These are phyloP conservation scores for Cyclanthera cordifolia DNA, from an alignment of 306 rosid species.

Conservation along the genomic window DNA sequence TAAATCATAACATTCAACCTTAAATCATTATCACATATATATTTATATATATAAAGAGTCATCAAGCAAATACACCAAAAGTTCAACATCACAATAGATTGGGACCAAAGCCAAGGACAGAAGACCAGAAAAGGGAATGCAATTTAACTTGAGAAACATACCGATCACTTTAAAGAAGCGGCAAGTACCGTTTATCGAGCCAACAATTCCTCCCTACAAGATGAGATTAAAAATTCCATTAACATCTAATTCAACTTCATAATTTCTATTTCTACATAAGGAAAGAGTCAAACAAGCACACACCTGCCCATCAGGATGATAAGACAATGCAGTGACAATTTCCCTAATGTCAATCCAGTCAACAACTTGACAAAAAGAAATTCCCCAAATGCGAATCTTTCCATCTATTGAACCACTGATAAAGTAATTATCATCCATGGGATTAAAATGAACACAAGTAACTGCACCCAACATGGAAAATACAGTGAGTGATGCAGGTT, in stretches of 20 bases:
- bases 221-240: slow-evolving; percentile 16
- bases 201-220: slow-evolving; percentile 70
- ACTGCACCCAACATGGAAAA: slow-evolving; percentile 37
- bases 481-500: not conserved
- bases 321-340: slow-evolving; percentile 80
- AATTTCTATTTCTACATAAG: slow-evolving; percentile 15
- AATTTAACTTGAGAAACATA: slow-evolving; percentile 15
- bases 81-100: not conserved
- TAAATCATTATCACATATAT: not conserved
- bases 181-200: slow-evolving; percentile 69
- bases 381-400: slow-evolving; percentile 88
- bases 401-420: slow-evolving; percentile 96
- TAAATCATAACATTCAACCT: not conserved
- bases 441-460: slow-evolving; percentile 87
- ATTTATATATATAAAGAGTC: not conserved
- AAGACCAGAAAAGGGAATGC: slow-evolving; percentile 6
- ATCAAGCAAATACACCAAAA: not conserved
- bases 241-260: not conserved
- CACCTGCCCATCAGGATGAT: slow-evolving; percentile 92
- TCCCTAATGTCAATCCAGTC: slow-evolving; percentile 71
- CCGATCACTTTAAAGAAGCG: slow-evolving; percentile 68
- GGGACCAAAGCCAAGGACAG: not conserved
- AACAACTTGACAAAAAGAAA: slow-evolving; percentile 65
- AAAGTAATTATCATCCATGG: slow-evolving; percentile 78
- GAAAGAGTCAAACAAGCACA: slow-evolving; percentile 18